Base-by-base conservation (phyloP, 768 basidiomycete genomes). In the Lentinus tigrinus region DNA sequence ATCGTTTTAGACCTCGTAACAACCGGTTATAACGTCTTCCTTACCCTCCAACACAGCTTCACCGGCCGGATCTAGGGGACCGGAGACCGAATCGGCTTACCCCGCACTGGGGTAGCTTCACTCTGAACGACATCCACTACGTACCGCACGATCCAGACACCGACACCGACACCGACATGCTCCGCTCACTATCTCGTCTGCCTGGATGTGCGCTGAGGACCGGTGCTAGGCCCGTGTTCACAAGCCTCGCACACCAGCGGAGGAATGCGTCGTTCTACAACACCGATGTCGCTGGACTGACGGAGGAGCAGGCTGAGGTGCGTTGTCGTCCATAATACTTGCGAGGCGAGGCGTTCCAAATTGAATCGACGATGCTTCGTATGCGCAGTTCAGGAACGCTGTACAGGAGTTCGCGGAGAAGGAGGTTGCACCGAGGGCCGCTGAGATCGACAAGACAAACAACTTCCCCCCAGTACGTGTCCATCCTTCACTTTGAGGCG, bases 351-450 rank as follows among this genome's bases (percentile, higher is more conserved):
- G n/a, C 24, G 34, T 10, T 3, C n/a, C 38, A 7, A 11, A 17
- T 21, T 16, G 23, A 1, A 28, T 11, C 14, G 24, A 21, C 19
- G n/a, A 50, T 38, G 21, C 3, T 9, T 16, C 26, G 9, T 16
- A 16, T 23, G 4, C 28, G n/a, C 31, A 97, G 94, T 95, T 98
- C 69, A 77, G 91, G 58, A 84, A 85, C 67, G 90, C 88, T 1
- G 85, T 96, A 1, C 73, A 77, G 23, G 83, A 88, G 48, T 98
- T 97, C 65, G 87, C 93, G 2, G 78, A 88, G 72, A 84, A 83
- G 62, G 94, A 95, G 71, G 76, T 97, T 42, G 89, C 92, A 1
- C 95, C 94, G 3, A 75, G 89, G 60, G 94, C 94, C 9, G 89
- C 83, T 55, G 87, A 93, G 63, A 88, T 95, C 44, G 95, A 98